Evolutionary conservation across 2,329 filamentous ascomycete species (phyloP).

Genomic region (Fusarium sp.): DNA sequence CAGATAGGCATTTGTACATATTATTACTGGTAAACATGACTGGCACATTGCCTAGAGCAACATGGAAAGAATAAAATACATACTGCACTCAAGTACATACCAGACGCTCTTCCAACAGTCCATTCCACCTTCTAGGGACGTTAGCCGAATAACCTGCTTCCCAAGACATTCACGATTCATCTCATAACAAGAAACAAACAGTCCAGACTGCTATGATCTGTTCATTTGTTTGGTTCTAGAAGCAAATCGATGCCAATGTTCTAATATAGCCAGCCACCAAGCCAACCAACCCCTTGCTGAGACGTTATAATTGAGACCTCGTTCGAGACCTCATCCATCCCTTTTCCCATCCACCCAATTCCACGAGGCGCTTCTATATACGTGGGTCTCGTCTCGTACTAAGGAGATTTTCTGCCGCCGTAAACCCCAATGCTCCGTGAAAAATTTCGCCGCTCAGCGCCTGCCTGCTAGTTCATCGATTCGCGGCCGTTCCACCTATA

Average conservation of each 20-base stretch:
- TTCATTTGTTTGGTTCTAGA: slow-evolving; percentile 2
- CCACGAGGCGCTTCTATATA: slow-evolving; percentile 35
- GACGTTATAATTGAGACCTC: not conserved
- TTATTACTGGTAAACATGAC: slow-evolving; percentile 6
- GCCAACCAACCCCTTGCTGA: not conserved
- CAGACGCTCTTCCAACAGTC: not conserved
- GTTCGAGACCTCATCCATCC: not conserved
- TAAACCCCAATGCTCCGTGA: slow-evolving; percentile 32
- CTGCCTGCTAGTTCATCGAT: slow-evolving; percentile 30
- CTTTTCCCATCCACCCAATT: not conserved
- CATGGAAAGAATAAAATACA: not conserved
- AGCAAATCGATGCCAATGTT: slow-evolving; percentile 2
- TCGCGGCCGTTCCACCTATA: slow-evolving; percentile 23
- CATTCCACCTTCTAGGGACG: not conserved
- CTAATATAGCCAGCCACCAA: not conserved
- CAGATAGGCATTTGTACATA: not conserved
- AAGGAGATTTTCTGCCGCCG: slow-evolving; percentile 31
- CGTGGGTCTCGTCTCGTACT: slow-evolving; percentile 18
- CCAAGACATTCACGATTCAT: not conserved
- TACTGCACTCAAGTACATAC: not conserved
- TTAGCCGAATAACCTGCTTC: not conserved
- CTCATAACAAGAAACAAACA: not conserved
- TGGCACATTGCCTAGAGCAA: not conserved
- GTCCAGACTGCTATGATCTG: not conserved
- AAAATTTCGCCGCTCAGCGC: slow-evolving; percentile 36